Conservation (phyloP, 108 stramenopile genomes). For the Conticribra guillardii region DNA sequence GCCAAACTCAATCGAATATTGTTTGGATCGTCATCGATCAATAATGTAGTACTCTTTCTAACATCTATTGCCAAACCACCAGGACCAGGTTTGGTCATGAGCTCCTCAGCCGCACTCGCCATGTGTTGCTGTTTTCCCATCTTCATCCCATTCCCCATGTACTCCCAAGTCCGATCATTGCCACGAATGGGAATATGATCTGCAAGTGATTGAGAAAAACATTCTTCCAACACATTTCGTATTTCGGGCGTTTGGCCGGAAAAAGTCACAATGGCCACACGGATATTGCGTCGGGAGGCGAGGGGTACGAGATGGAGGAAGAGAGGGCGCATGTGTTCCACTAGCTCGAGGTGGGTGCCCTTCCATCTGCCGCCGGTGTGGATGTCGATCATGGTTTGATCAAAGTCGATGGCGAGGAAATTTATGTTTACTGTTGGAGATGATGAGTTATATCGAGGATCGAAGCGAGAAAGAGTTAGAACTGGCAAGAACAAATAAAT, state of each 20-base stretch:
- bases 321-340: constrained; percentile 84
- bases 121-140: constrained; percentile 92
- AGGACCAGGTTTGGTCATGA: constrained; percentile 49
- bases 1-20: constrained; percentile 82
- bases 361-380: constrained; percentile 94
- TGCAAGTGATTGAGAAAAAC: constrained; percentile 33
- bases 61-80: constrained; percentile 22
- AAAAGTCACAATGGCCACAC: constrained; percentile 93
- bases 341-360: constrained; percentile 72
- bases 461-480: background rate
- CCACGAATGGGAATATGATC: constrained; percentile 86
- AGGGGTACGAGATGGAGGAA: constrained; percentile 75
- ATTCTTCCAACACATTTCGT: constrained; percentile 70
- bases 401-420: constrained; percentile 94
- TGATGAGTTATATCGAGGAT: background rate
- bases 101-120: constrained; percentile 93
- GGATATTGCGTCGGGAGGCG: constrained; percentile 64
- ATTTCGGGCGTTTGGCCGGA: constrained; percentile 79
- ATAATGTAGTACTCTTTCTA: constrained; percentile 75
- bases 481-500: background rate
- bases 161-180: constrained; percentile 82
- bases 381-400: constrained; percentile 88
- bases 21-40: constrained; percentile 93
- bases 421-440: constrained; percentile 66
- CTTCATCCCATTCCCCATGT: constrained; percentile 72